These are phyloP conservation scores for Apiotrichum porosum DNA, from an alignment of 1,284 basidiomycete species.

Conservation along the genomic window DNA sequence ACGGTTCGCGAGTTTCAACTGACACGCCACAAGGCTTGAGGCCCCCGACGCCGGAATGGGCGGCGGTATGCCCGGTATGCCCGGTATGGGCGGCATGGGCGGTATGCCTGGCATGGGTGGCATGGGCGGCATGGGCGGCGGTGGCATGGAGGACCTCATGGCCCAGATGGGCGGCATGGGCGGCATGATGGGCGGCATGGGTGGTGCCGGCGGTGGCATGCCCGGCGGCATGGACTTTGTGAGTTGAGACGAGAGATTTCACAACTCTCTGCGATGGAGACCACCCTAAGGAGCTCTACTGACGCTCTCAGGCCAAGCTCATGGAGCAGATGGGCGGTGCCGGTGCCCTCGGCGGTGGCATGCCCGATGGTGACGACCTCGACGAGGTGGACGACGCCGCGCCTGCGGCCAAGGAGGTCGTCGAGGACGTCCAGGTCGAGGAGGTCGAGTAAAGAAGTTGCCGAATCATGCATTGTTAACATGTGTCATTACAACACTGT, in stretches of 20 bases:
- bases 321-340: slow-evolving; percentile 44
- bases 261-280: too few relatives aligned
- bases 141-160: slow-evolving; percentile 42
- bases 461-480: slow-evolving; percentile 4
- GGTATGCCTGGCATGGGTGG: slow-evolving; percentile 10
- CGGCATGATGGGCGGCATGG: slow-evolving; percentile 50
- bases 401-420: slow-evolving; percentile 22
- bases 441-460: slow-evolving; percentile 30
- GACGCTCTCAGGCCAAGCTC: slow-evolving; percentile 41
- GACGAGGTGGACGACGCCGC: slow-evolving; percentile 50
- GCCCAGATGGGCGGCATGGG: slow-evolving; percentile 23
- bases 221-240: slow-evolving; percentile 44
- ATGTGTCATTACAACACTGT: too few relatives aligned
- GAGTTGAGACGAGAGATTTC: too few relatives aligned
- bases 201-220: slow-evolving; percentile 27
- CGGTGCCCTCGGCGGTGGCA: slow-evolving; percentile 40
- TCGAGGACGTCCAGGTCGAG: slow-evolving; percentile 33
- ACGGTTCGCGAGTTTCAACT: not conserved
- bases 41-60: too few relatives aligned
- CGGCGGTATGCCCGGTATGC: slow-evolving; percentile 9
- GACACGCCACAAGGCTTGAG: slow-evolving; percentile 5
- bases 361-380: slow-evolving; percentile 40
- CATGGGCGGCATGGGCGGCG: slow-evolving; percentile 36
- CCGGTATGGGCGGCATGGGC: slow-evolving; percentile 19
- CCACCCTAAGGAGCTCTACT: too few relatives aligned